These are phyloP conservation scores for Leishmania lainsoni DNA, from an alignment of 208 protist species.

Conservation along the genomic window DNA sequence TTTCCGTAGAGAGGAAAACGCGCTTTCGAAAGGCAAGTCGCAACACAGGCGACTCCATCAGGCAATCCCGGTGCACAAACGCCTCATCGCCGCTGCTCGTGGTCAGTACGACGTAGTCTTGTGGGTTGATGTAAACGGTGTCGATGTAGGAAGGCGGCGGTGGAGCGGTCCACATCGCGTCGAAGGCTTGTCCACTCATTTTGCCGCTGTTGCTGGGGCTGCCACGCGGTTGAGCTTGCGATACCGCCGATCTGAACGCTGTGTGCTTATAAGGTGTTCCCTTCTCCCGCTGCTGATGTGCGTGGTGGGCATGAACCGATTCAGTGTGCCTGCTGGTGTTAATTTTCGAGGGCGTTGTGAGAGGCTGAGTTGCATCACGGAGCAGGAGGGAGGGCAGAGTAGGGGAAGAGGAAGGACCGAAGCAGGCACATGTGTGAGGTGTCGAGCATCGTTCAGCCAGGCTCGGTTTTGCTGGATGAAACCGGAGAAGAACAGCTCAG, in stretches of 20 bases:
- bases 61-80: conserved; percentile 59
- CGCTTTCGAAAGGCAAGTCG: conserved; percentile 59
- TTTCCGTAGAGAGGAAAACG: conserved; percentile 21
- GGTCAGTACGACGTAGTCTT: conserved; percentile 67
- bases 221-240: neutral
- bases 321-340: neutral
- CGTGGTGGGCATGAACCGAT: neutral
- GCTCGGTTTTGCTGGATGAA: too few relatives aligned
- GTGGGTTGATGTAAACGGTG: conserved; percentile 57
- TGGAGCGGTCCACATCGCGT: conserved; percentile 87
- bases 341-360: neutral
- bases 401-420: neutral
- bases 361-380: neutral
- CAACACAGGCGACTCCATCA: conserved; percentile 63
- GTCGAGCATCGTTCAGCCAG: neutral
- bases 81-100: conserved; percentile 65
- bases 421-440: neutral
- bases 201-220: neutral
- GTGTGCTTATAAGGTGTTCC: neutral
- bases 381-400: neutral
- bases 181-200: conserved; percentile 72
- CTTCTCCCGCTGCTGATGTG: neutral
- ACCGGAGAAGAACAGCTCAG: conserved; percentile 3
- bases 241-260: neutral
- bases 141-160: conserved; percentile 81